These are phyloP conservation scores for Gnomoniopsis smithogilvyi DNA, from an alignment of 2,329 filamentous ascomycete genomes.

Conservation along the genomic window DNA sequence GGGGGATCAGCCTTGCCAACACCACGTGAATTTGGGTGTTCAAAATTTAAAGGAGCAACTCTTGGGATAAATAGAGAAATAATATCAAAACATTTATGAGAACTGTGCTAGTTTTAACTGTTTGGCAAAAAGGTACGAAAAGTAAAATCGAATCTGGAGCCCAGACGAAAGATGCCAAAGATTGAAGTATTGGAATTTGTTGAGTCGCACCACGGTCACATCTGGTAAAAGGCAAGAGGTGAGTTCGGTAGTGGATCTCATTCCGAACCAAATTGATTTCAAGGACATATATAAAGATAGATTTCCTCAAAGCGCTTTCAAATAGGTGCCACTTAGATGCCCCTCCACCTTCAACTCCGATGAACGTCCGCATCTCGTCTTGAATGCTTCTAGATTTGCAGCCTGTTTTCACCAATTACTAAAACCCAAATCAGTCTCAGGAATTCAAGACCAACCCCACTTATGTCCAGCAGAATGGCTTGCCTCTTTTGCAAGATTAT, in stretches of 20 bases:
- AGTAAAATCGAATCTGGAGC: slow-evolving; percentile 39
- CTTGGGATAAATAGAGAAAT: slow-evolving; percentile 23
- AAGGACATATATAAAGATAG: neutral
- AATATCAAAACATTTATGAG: neutral
- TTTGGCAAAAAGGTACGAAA: slow-evolving; percentile 23
- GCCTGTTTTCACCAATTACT: neutral
- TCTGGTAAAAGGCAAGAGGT: slow-evolving; percentile 81
- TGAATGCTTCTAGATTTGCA: neutral
- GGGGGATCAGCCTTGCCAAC: neutral
- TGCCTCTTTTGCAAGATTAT: slow-evolving; percentile 99
- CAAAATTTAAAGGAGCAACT: neutral
- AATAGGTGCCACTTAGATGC: neutral
- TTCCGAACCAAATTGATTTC: slow-evolving; percentile 40
- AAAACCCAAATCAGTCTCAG: neutral
- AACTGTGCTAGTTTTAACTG: too few relatives aligned
- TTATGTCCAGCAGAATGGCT: slow-evolving; percentile 45
- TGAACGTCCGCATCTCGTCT: neutral
- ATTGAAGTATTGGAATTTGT: slow-evolving; percentile 49
- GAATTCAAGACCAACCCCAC: neutral
- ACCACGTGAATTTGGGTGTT: neutral
- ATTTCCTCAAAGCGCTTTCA: neutral
- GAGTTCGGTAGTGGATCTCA: slow-evolving; percentile 70
- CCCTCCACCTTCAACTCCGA: neutral
- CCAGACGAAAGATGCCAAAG: slow-evolving; percentile 41
- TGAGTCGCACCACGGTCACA: slow-evolving; percentile 65